Evolutionary conservation across 192 early-diverging fungal species (phyloP), one percentile per base, ranked within the genome.

Genomic region (Linnemannia elongata): DNA sequence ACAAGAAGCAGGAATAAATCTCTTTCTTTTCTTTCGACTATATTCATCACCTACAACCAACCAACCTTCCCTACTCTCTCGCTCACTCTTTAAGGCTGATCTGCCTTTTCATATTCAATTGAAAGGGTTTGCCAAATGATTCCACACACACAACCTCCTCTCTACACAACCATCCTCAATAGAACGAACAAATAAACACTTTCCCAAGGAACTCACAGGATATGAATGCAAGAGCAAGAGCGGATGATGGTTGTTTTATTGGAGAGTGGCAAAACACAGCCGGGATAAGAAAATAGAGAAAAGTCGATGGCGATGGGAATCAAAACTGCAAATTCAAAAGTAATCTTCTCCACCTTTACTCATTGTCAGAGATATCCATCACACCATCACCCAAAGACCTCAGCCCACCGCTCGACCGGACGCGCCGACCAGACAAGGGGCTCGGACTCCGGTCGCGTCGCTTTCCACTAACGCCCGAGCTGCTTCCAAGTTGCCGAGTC

Each of bases 1-100:
- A 95, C 89, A 93, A 91, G 79, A 90, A 89, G 82, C 83, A 88
- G 75, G 87, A 82, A 72, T 88, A 87, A 84, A 55, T 22, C 6
- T 22, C 6, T 22, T 66, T 15, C 12, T 33, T 66, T 33, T 15
- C 15, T 41, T 20, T 6, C 30, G 60, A 66, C 60, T 66, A 1
- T 35, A 66, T 15, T 35, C 60, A 52, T 33, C 27, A 66, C 30
- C 55, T 0, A 60, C 54, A 9, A 66, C 30, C 60, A 10, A 66
- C 60, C 60, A 30, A 27, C n/a, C 10, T 33, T 30, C 60, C 60
- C 60, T 66, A 27, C 60, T 30, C 60, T 66, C 13, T 66, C 33
- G 1, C 27, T 15, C 27, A 2, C 22, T 10, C 6, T 13, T 20
- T 18, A 20, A 22, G 20, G 2, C 49, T 52, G 13, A 52, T 66